Conservation (phyloP, 495 filamentous ascomycete genomes). For the Penicillium manginii region DNA sequence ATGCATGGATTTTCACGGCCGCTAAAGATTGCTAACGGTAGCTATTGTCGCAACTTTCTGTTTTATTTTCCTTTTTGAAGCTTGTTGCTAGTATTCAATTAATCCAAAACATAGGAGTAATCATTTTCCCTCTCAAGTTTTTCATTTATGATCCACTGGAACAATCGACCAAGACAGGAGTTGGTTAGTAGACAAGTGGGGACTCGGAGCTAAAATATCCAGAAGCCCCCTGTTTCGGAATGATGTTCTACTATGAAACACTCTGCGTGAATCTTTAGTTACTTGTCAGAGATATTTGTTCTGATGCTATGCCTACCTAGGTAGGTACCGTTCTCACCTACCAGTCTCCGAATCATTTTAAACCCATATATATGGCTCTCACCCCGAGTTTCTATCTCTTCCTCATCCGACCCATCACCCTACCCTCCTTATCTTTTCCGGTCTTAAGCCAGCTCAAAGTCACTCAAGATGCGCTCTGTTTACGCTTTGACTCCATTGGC, state of each 20-base stretch:
- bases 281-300: neutral
- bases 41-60: too few species aligned
- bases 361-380: neutral
- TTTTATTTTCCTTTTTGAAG: too few species aligned
- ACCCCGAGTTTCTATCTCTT: neutral
- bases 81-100: too few species aligned
- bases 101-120: too few species aligned
- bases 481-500: conserved; percentile 12
- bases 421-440: neutral
- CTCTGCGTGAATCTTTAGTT: neutral
- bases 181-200: neutral
- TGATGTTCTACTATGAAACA: neutral
- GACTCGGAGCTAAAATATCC: neutral
- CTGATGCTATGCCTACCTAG: neutral
- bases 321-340: neutral
- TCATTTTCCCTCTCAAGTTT: neutral
- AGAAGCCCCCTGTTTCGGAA: neutral
- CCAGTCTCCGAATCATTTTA: neutral
- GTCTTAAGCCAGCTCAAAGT: neutral
- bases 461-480: conserved; percentile 17
- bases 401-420: neutral
- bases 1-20: too few species aligned
- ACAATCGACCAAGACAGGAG: neutral
- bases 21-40: too few species aligned
- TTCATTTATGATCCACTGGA: neutral